Conservation (phyloP, 371 early-diverging fungal species). For the Syncephalis plumigaleata region DNA sequence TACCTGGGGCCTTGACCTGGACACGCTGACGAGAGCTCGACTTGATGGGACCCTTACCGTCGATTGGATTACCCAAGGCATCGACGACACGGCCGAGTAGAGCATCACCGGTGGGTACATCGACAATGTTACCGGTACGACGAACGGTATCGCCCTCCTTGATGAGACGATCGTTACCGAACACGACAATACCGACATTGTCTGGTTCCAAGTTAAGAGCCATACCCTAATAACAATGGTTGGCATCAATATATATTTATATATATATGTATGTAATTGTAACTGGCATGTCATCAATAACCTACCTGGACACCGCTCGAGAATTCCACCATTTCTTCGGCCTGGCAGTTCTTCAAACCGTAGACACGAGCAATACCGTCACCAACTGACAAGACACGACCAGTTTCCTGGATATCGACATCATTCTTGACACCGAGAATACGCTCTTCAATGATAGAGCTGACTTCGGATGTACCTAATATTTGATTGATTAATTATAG, state of each 20-base stretch:
- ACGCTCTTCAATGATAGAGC: slow-evolving; percentile 79
- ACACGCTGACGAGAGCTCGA: slow-evolving; percentile 69
- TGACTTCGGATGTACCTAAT: slow-evolving; percentile 59
- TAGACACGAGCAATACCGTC: slow-evolving; percentile 98
- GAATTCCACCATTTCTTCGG: slow-evolving; percentile 98
- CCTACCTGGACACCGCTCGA: slow-evolving; percentile 82
- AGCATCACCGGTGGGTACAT: slow-evolving; percentile 82
- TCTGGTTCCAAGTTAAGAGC: slow-evolving; percentile 94
- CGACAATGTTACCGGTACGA: slow-evolving; percentile 93
- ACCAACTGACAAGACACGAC: slow-evolving; percentile 93
- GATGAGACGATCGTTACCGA: slow-evolving; percentile 95
- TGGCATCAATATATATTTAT: neutral
- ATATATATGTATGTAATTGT: neutral
- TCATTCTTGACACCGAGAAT: slow-evolving; percentile 62
- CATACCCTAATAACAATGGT: slow-evolving; percentile 52
- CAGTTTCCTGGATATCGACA: slow-evolving; percentile 86
- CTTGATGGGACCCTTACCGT: slow-evolving; percentile 87
- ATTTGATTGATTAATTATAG: neutral
- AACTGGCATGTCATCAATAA: neutral
- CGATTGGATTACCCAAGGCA: slow-evolving; percentile 93
- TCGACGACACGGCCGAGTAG: slow-evolving; percentile 92
- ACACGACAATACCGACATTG: slow-evolving; percentile 96
- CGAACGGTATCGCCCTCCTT: slow-evolving; percentile 94
- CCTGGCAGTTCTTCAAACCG: slow-evolving; percentile 93
- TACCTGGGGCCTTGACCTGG: slow-evolving; percentile 94